Conservation (phyloP, 768 basidiomycete species). For the Asterophora parasitica region DNA sequence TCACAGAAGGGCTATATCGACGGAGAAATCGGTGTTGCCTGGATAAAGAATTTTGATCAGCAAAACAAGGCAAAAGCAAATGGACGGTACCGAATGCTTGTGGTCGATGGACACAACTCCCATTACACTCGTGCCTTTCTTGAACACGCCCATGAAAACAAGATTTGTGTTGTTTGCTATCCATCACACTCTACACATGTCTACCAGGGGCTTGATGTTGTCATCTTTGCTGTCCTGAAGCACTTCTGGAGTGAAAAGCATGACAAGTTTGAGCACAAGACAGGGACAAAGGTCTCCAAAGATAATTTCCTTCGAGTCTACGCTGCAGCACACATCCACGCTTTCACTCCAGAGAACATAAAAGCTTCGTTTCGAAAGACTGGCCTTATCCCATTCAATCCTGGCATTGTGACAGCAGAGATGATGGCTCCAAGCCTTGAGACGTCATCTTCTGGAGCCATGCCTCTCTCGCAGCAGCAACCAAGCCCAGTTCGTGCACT, state of each 20-base stretch:
- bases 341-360: constrained; percentile 11
- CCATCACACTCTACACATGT: constrained; percentile 37
- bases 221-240: constrained; percentile 39
- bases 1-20: constrained; percentile 30
- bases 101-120: constrained; percentile 39
- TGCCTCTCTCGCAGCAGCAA: constrained; percentile 11
- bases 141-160: constrained; percentile 25
- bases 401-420: constrained; percentile 10
- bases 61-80: constrained; percentile 30
- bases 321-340: constrained; percentile 12
- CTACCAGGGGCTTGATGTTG: constrained; percentile 41
- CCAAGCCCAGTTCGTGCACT: constrained; percentile 9
- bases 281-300: constrained; percentile 5
- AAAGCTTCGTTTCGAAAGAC: constrained; percentile 19
- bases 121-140: constrained; percentile 32
- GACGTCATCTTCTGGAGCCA: constrained; percentile 11
- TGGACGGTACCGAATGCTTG: constrained; percentile 25
- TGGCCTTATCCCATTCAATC: constrained; percentile 19
- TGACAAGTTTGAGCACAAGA: constrained; percentile 7
- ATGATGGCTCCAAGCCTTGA: constrained; percentile 23
- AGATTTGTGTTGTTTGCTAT: constrained; percentile 35
- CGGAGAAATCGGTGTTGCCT: constrained; percentile 18
- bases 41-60: constrained; percentile 28
- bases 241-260: constrained; percentile 4
- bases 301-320: constrained; percentile 15